Evolutionary conservation across 768 basidiomycete species (phyloP).

Genomic region (Ramaria sp.): DNA sequence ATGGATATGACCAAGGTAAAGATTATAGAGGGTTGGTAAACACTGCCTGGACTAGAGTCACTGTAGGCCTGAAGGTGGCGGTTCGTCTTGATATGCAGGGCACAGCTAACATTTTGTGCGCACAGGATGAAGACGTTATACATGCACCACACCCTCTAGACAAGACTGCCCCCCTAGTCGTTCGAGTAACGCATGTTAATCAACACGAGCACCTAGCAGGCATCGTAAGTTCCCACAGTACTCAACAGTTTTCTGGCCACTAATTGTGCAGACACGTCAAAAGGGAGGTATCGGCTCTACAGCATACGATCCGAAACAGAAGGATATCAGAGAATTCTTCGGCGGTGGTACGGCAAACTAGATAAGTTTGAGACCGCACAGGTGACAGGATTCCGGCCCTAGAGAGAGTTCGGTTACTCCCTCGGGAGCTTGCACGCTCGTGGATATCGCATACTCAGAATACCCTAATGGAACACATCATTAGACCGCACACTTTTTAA

Average conservation of each 20-base stretch:
- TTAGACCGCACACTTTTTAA: no score
- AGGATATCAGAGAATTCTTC: slow-evolving; percentile 68
- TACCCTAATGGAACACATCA: no score
- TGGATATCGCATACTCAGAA: no score
- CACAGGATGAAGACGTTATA: not conserved
- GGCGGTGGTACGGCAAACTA: slow-evolving; percentile 22
- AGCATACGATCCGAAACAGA: slow-evolving; percentile 65
- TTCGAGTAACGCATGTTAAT: slow-evolving; percentile 44
- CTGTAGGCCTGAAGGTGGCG: slow-evolving; percentile 36
- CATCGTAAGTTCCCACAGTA: slow-evolving; percentile 35
- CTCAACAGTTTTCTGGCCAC: not conserved
- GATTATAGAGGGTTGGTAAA: slow-evolving; percentile 46
- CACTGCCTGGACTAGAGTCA: slow-evolving; percentile 58
- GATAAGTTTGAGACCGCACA: not conserved
- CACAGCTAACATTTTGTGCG: not conserved
- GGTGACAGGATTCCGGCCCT: no score
- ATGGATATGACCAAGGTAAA: slow-evolving; percentile 22
- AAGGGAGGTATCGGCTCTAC: slow-evolving; percentile 65
- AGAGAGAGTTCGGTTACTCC: no score
- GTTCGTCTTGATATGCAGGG: slow-evolving; percentile 10
- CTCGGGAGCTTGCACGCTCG: no score
- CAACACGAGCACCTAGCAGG: slow-evolving; percentile 41
- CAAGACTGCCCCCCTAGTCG: slow-evolving; percentile 21
- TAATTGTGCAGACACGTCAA: slow-evolving; percentile 42
- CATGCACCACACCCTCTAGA: not conserved